These are phyloP conservation scores for Paraphoma sp. DNA, from an alignment of 2,329 filamentous ascomycete species.

Conservation along the genomic window DNA sequence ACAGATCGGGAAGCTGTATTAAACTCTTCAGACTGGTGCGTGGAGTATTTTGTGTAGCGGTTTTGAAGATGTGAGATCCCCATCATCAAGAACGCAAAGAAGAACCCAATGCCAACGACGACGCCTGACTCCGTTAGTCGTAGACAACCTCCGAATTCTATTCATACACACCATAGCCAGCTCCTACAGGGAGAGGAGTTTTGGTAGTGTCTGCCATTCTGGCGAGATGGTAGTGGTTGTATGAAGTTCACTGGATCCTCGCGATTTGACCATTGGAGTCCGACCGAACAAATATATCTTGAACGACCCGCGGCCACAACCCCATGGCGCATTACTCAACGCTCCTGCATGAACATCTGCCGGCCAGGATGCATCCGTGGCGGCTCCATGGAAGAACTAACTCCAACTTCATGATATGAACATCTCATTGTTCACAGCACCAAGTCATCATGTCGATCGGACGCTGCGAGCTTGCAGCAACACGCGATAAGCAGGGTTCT, in stretches of 20 bases:
- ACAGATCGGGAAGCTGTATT: slow-evolving; percentile 55
- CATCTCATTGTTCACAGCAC: background rate
- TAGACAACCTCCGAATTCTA: background rate
- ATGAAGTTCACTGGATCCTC: background rate
- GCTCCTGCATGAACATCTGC: background rate
- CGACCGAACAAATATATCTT: background rate
- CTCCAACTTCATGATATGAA: background rate
- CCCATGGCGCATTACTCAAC: background rate
- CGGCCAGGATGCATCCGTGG: background rate
- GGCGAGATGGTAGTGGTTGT: background rate
- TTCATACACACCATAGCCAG: slow-evolving; percentile 55
- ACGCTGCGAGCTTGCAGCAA: background rate
- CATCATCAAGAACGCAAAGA: slow-evolving; percentile 45
- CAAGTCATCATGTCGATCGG: background rate
- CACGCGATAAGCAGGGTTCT: background rate
- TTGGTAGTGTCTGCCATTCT: slow-evolving; percentile 24
- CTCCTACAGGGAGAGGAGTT: slow-evolving; percentile 43
- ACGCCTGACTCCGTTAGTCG: slow-evolving; percentile 24
- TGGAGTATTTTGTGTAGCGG: slow-evolving; percentile 46
- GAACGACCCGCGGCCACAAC: background rate
- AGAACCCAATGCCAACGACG: slow-evolving; percentile 58
- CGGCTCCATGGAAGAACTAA: background rate
- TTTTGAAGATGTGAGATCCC: slow-evolving; percentile 47
- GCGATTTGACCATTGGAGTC: background rate
- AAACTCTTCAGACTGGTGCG: slow-evolving; percentile 55